phyloP scores from a whole-genome alignment of 2,329 filamentous ascomycete genomes.

The Fusarium annulatum region DNA sequence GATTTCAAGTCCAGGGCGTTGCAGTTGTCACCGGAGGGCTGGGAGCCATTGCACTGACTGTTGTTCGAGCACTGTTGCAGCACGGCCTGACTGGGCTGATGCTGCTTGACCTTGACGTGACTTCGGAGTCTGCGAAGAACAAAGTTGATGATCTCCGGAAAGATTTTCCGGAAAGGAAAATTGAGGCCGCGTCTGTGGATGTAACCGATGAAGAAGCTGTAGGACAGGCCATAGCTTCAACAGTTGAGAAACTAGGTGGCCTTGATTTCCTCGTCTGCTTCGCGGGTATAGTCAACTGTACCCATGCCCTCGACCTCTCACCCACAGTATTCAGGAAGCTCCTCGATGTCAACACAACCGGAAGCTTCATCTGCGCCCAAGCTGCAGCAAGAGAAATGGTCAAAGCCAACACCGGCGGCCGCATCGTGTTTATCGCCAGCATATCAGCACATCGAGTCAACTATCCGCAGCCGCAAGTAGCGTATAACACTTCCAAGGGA shows the following conservation, averaged over 20 bases:
- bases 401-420: constrained; percentile 61
- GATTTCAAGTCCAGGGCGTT: constrained; percentile 1
- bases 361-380: constrained; percentile 76
- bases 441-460: constrained; percentile 77
- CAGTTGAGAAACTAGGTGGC: background rate
- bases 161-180: background rate
- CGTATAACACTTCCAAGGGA: constrained; percentile 79
- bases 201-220: constrained; percentile 12
- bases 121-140: background rate
- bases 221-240: background rate
- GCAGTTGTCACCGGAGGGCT: constrained; percentile 10
- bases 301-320: constrained; percentile 69
- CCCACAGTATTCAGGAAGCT: constrained; percentile 70
- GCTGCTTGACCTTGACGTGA: constrained; percentile 11
- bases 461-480: constrained; percentile 76
- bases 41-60: constrained; percentile 12
- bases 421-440: constrained; percentile 73
- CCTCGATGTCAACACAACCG: constrained; percentile 78
- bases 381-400: constrained; percentile 69
- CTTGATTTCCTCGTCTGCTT: constrained; percentile 19
- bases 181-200: background rate
- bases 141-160: background rate
- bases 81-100: constrained; percentile 8
- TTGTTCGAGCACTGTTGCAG: constrained; percentile 7
- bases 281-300: constrained; percentile 68